These are phyloP conservation scores for Magnolia officinalis DNA, from an alignment of 164 flowering plant genomes.

Conservation along the genomic window DNA sequence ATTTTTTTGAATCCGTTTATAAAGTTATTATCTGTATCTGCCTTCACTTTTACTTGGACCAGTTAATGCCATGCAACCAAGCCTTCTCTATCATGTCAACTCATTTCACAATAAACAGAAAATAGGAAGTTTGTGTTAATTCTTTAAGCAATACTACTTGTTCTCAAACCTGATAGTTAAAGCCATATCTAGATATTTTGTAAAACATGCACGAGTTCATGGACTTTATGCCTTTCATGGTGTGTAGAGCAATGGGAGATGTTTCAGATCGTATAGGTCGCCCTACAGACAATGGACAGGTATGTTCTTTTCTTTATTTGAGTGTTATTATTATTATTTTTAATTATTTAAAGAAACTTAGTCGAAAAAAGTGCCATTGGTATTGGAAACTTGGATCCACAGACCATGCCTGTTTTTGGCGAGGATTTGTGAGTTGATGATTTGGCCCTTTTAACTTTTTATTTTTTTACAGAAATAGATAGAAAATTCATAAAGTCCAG, in stretches of 20 bases:
- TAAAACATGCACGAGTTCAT: not conserved
- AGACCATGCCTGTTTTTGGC: too few species aligned
- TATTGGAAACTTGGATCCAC: not conserved
- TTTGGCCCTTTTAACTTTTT: too few species aligned
- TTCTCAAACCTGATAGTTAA: not conserved
- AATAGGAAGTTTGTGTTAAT: not conserved
- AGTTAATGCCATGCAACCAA: not conserved
- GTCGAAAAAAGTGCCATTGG: not conserved
- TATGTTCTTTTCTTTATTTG: conserved; percentile 14
- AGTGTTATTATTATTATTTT: not conserved
- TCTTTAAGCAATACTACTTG: not conserved
- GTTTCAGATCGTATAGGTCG: conserved; percentile 98
- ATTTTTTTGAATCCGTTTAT: too few species aligned
- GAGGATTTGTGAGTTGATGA: too few species aligned
- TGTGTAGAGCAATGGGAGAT: conserved; percentile 89
- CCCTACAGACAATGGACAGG: conserved; percentile 99
- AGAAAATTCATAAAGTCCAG: not conserved
- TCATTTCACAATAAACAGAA: not conserved
- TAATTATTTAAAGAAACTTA: not conserved
- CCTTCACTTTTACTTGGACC: too few species aligned
- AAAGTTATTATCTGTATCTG: too few species aligned
- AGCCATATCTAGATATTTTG: not conserved
- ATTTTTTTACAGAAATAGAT: too few species aligned
- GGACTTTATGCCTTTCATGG: conserved; percentile 4
- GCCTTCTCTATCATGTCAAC: not conserved